Evolutionary conservation across 768 basidiomycete species (phyloP), one percentile per base, ranked within the genome.

Genomic region (Amanita pallidorosea): DNA sequence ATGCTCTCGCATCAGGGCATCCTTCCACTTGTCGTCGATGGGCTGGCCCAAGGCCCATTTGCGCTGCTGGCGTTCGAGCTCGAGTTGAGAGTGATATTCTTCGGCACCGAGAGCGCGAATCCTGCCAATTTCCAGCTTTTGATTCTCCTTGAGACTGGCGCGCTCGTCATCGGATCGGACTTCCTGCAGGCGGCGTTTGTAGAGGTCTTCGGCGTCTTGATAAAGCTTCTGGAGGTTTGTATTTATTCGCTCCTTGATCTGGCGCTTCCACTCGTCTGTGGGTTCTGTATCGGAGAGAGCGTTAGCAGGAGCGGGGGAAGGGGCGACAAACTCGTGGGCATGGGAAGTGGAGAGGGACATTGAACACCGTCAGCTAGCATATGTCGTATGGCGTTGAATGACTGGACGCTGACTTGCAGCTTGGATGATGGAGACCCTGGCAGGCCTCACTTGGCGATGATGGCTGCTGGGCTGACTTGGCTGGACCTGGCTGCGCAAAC

Each of bases 181-280:
- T 7, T 51, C 50, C 22, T 51, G 50, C 8, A 51, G 31, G 7
- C 42, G 42, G 15, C 43, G 41, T 45, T 38, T 43, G 41, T 44
- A 45, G 7, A 41, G 31, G 4, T 44, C 50, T 7, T 51, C 41
- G 9, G 52, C 52, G 25, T 53, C 52, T 18, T 53, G 45, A 41
- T 46, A 46, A 36, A 53, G 37, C 38, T 46, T 40, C 40, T 47
- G 37, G 35, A 47, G 46, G 25, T 53, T 47, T 20, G 22, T 23
- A 27, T 53, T 35, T 46, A 53, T 53, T 13, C 46, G 44, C 23
- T 46, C 52, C 46, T 53, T 53, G 52, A 53, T 38, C 29, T 53
- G 44, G 12, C 40, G 18, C 11, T 53, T 53, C 52, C 33, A 45
- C 12, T 53, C 45, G 23, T 46, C 46, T 6, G 45, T 13, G 17